phyloP scores from a whole-genome alignment of 129 eudicot species.

The Ambrosia trifida region DNA sequence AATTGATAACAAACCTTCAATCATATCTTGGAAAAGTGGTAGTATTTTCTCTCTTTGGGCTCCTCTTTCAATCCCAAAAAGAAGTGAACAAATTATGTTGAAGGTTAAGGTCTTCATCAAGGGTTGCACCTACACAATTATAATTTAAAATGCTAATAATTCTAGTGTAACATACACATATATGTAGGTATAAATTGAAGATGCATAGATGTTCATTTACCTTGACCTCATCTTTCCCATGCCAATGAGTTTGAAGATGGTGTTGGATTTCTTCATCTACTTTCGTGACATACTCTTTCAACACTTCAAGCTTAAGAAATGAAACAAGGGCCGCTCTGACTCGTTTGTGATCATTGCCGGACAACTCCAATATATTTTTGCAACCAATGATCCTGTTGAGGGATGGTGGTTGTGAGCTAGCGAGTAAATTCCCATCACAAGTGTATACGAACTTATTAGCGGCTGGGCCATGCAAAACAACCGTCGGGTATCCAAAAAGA shows the following conservation, averaged over 20 bases:
- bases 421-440: slow-evolving; percentile 24
- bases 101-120: slow-evolving; percentile 41
- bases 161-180: not conserved
- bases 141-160: not conserved
- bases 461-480: slow-evolving; percentile 33
- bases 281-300: slow-evolving; percentile 37
- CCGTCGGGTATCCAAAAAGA: slow-evolving; percentile 32
- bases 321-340: slow-evolving; percentile 35
- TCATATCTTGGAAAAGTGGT: slow-evolving; percentile 24
- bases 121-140: slow-evolving; percentile 33
- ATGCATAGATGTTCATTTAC: slow-evolving; percentile 1
- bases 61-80: slow-evolving; percentile 39
- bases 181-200: too few relatives aligned
- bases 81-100: slow-evolving; percentile 35
- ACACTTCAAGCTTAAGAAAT: slow-evolving; percentile 40
- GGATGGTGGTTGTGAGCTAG: slow-evolving; percentile 28
- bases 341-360: slow-evolving; percentile 41
- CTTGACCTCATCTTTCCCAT: slow-evolving; percentile 24
- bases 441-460: slow-evolving; percentile 44
- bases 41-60: slow-evolving; percentile 28
- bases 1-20: slow-evolving; percentile 28
- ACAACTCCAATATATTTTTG: slow-evolving; percentile 35
- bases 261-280: slow-evolving; percentile 42
- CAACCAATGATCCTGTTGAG: slow-evolving; percentile 26
- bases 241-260: slow-evolving; percentile 39